These are phyloP conservation scores for Pistacia integerrima DNA, from an alignment of 345 rosid genomes.

Conservation along the genomic window DNA sequence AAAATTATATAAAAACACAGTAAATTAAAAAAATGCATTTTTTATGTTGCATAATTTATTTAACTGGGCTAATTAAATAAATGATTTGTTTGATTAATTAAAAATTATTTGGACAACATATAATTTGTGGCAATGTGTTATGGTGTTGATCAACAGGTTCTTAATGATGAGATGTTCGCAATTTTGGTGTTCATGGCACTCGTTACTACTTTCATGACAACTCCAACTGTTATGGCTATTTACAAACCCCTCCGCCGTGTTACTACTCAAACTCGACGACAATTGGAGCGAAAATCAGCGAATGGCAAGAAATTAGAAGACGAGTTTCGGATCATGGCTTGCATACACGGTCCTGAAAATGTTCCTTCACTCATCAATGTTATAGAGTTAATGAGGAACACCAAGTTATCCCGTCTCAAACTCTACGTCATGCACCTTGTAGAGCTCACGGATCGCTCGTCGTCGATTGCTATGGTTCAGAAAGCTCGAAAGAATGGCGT, in stretches of 20 bases:
- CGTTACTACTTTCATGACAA: constrained; percentile 44
- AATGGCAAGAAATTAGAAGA: neutral
- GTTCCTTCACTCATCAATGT: constrained; percentile 38
- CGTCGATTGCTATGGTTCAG: constrained; percentile 44
- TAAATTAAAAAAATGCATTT: too few species aligned
- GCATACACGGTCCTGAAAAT: constrained; percentile 30
- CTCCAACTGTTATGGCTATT: constrained; percentile 35
- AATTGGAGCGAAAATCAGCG: neutral
- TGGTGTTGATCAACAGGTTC: constrained; percentile 25
- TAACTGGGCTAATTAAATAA: too few species aligned
- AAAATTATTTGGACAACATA: neutral
- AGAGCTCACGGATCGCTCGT: constrained; percentile 36
- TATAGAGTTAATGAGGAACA: constrained; percentile 23
- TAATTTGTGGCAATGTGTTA: too few species aligned
- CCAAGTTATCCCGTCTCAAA: constrained; percentile 21
- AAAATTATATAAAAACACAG: too few species aligned
- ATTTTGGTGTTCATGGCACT: constrained; percentile 50
- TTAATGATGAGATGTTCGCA: constrained; percentile 47
- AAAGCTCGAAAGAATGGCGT: constrained; percentile 33
- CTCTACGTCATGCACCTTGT: constrained; percentile 41
- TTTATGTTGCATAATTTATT: too few species aligned
- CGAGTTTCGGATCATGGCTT: constrained; percentile 38
- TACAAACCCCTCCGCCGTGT: constrained; percentile 29
- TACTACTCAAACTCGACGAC: neutral
- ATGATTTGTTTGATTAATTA: neutral